Conservation (phyloP, 1,139 yeast species). For the Trichomonascaceae sp. region DNA sequence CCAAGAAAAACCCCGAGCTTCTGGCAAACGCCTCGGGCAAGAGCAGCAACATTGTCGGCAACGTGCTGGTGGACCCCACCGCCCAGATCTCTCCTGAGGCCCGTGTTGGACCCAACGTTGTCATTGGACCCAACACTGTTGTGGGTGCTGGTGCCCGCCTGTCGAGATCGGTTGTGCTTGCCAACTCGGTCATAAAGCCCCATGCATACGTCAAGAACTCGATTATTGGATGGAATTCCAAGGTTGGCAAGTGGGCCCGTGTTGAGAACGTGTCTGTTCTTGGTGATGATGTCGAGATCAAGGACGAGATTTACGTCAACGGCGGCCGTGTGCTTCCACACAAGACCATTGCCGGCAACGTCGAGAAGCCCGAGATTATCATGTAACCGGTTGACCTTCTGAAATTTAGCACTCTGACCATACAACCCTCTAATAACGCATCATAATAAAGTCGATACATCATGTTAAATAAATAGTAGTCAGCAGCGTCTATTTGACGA, state of each 20-base stretch:
- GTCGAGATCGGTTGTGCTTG: conserved; percentile 85
- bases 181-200: conserved; percentile 85
- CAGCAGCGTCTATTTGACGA: no score
- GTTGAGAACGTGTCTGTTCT: conserved; percentile 94
- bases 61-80: conserved; percentile 87
- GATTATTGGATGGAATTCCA: conserved; percentile 98
- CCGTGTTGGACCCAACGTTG: conserved; percentile 96
- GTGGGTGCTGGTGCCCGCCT: conserved; percentile 99
- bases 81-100: conserved; percentile 90
- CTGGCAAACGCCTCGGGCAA: conserved; percentile 45
- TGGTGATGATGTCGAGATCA: conserved; percentile 98
- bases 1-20: conserved; percentile 64
- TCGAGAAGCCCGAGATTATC: conserved; percentile 94
- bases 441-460: no score
- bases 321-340: conserved; percentile 99
- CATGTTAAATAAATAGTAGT: no score
- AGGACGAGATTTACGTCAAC: conserved; percentile 96
- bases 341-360: conserved; percentile 91
- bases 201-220: conserved; percentile 98
- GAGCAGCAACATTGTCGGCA: conserved; percentile 76
- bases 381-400: no score
- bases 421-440: no score
- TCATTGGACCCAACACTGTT: conserved; percentile 91
- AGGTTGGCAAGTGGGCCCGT: conserved; percentile 98
- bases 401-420: no score